phyloP scores from a whole-genome alignment of 148 eudicot species.

The Silene latifolia region DNA sequence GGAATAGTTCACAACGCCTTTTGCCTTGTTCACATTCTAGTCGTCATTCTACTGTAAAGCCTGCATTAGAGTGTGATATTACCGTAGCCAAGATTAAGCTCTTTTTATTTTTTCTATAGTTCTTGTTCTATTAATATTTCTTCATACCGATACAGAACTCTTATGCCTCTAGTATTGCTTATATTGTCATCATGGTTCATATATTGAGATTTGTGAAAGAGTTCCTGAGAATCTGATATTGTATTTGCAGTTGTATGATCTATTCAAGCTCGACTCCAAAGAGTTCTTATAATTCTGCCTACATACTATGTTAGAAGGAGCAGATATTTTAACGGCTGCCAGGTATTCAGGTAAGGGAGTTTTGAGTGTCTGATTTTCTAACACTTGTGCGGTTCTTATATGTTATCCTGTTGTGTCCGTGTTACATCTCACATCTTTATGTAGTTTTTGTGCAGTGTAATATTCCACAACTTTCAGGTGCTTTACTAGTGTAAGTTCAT shows the following conservation, averaged over 20 bases:
- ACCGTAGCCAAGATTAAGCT: too few relatives aligned
- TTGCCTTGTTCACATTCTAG: not conserved
- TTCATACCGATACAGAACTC: too few relatives aligned
- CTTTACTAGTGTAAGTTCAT: conserved; percentile 3
- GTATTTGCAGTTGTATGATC: not conserved
- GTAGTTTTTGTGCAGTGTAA: conserved; percentile 18
- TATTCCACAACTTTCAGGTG: conserved; percentile 4
- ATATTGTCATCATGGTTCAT: too few relatives aligned
- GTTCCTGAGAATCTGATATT: not conserved
- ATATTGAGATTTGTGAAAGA: too few relatives aligned
- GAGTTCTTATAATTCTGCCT: conserved; percentile 1
- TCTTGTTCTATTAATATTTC: too few relatives aligned
- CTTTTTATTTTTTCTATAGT: too few relatives aligned
- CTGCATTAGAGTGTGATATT: not conserved
- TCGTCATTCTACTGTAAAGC: not conserved
- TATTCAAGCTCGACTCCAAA: not conserved
- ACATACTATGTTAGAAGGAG: conserved; percentile 4
- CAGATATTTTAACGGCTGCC: not conserved
- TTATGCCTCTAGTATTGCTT: too few relatives aligned
- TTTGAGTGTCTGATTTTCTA: conserved; percentile 12
- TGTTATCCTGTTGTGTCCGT: conserved; percentile 16
- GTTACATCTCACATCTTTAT: conserved; percentile 20
- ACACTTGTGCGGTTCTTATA: too few relatives aligned
- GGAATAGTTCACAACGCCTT: not conserved
- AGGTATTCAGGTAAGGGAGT: conserved; percentile 13